Evolutionary conservation across 805 yeast genomes (phyloP).

Genomic region (Candida alai): DNA sequence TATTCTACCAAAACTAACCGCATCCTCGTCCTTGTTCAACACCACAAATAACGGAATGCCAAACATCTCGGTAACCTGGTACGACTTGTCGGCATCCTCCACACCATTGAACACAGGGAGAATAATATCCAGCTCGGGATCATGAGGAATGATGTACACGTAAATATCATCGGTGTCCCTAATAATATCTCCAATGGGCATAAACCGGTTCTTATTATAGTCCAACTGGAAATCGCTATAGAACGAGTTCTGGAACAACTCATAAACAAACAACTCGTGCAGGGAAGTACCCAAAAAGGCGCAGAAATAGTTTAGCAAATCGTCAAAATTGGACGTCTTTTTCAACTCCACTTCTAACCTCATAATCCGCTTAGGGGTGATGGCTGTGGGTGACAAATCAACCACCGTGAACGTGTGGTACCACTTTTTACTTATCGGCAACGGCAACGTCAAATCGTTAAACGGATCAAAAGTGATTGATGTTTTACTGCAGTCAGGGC

Average conservation of each 20-base stretch:
- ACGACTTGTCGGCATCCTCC: slow-evolving; percentile 33
- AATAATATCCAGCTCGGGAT: slow-evolving; percentile 36
- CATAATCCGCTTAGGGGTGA: slow-evolving; percentile 15
- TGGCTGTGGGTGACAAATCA: slow-evolving; percentile 37
- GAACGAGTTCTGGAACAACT: slow-evolving; percentile 61
- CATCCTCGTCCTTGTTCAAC: slow-evolving; percentile 40
- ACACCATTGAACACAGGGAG: slow-evolving; percentile 57
- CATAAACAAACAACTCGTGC: slow-evolving; percentile 27
- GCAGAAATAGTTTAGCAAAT: slow-evolving; percentile 60
- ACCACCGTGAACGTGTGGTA: slow-evolving; percentile 57
- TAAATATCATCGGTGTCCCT: slow-evolving; percentile 58
- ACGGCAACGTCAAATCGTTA: slow-evolving; percentile 83
- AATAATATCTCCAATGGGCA: slow-evolving; percentile 68
- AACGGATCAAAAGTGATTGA: slow-evolving; percentile 93
- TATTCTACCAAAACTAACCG: slow-evolving; percentile 57
- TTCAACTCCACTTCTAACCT: slow-evolving; percentile 68
- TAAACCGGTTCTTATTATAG: slow-evolving; percentile 49
- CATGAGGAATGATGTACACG: slow-evolving; percentile 55
- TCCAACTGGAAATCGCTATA: slow-evolving; percentile 63
- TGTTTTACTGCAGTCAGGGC: slow-evolving; percentile 78
- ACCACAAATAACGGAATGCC: slow-evolving; percentile 77
- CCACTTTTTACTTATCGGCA: slow-evolving; percentile 79
- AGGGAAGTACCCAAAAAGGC: slow-evolving; percentile 34
- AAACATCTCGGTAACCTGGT: slow-evolving; percentile 46
- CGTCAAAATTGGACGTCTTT: slow-evolving; percentile 59